phyloP scores from a whole-genome alignment of 306 rosid species.

The Begonia masoniana region DNA sequence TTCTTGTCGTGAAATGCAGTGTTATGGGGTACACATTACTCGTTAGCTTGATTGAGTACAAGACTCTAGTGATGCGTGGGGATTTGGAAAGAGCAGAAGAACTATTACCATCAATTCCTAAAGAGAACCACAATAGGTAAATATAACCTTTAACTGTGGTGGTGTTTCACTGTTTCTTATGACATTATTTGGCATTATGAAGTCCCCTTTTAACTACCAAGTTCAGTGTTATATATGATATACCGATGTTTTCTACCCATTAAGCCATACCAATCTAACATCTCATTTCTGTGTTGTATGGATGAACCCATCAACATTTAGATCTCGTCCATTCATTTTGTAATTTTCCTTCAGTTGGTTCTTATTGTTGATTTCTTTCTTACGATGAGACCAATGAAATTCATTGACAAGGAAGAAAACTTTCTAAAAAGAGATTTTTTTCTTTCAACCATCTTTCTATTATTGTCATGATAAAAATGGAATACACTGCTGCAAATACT shows the following conservation, averaged over 20 bases:
- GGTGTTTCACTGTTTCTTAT: slow-evolving; percentile 7
- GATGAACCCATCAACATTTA: not conserved
- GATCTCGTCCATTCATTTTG: not conserved
- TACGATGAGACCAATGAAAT: too few relatives aligned
- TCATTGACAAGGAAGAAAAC: too few relatives aligned
- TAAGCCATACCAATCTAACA: not conserved
- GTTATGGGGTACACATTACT: slow-evolving; percentile 91
- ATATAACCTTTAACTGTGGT: slow-evolving; percentile 1
- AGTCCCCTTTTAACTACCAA: not conserved
- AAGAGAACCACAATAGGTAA: slow-evolving; percentile 93
- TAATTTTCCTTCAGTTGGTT: not conserved
- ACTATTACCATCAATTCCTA: slow-evolving; percentile 85
- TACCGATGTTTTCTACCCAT: not conserved
- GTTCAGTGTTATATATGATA: not conserved
- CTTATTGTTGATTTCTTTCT: too few relatives aligned
- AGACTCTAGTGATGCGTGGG: slow-evolving; percentile 99
- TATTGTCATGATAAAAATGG: too few relatives aligned
- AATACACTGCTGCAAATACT: too few relatives aligned
- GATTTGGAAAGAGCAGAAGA: slow-evolving; percentile 90
- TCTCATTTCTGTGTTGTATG: not conserved
- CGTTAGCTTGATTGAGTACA: slow-evolving; percentile 93
- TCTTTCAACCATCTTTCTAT: too few relatives aligned
- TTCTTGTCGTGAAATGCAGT: slow-evolving; percentile 30
- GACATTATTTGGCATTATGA: not conserved
- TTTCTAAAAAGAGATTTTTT: too few relatives aligned